Conservation (phyloP, 257 asterid species). For the Voacanga thouarsii region DNA sequence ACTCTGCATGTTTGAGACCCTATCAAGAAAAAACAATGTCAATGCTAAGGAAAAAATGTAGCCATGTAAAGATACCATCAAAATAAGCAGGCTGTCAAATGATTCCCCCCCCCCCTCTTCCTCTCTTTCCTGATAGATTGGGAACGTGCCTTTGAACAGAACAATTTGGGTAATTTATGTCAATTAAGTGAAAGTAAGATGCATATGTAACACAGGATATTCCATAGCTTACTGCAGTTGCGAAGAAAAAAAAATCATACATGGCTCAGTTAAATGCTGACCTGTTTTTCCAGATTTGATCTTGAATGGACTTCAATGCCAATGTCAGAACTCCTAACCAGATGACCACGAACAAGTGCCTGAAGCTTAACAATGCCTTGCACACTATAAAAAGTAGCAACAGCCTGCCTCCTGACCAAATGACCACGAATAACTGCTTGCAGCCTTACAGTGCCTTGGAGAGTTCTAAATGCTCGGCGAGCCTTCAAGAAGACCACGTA, state of each 20-base stretch:
- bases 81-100: neutral
- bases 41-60: neutral
- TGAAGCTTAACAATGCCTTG: conserved; percentile 43
- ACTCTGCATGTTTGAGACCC: conserved; percentile 32
- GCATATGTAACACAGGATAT: neutral
- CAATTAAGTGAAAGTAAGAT: neutral
- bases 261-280: conserved; percentile 4
- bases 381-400: conserved; percentile 30
- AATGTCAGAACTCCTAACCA: conserved; percentile 27
- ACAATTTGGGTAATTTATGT: neutral
- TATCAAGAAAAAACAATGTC: conserved; percentile 15
- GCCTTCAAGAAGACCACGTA: conserved; percentile 26
- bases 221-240: neutral
- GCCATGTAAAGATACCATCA: neutral
- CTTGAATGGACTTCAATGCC: conserved; percentile 23
- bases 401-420: conserved; percentile 45
- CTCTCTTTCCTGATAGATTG: neutral
- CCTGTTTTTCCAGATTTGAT: conserved; percentile 25
- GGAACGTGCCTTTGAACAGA: neutral
- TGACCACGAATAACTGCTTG: conserved; percentile 42
- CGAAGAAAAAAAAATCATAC: too few species aligned
- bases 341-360: conserved; percentile 39
- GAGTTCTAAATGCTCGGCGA: conserved; percentile 30
- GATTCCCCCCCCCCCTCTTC: neutral
- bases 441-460: conserved; percentile 24